These are phyloP conservation scores for Candida germanica DNA, from an alignment of 805 yeast genomes.

Conservation along the genomic window DNA sequence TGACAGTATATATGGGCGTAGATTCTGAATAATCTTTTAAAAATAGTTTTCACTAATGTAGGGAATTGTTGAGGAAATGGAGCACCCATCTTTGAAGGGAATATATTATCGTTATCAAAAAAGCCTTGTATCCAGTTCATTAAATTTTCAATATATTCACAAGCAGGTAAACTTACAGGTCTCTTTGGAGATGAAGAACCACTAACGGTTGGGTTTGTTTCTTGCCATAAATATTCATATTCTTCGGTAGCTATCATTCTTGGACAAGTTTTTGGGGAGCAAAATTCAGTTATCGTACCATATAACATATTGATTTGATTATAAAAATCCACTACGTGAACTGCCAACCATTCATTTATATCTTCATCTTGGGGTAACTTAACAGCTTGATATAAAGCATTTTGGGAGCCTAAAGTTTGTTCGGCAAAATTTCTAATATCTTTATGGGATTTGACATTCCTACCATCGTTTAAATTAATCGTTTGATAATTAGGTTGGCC, in stretches of 20 bases:
- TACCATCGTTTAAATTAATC: conserved; percentile 20
- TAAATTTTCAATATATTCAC: conserved; percentile 88
- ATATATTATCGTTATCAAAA: conserved; percentile 84
- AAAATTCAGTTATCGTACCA: conserved; percentile 93
- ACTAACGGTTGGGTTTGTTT: conserved; percentile 40
- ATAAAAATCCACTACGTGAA: conserved; percentile 95
- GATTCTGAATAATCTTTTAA: conserved; percentile 88
- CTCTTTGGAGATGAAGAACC: conserved; percentile 43
- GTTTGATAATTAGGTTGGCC: conserved; percentile 30
- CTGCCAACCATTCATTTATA: conserved; percentile 91
- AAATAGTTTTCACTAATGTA: conserved; percentile 74
- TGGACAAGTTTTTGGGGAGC: conserved; percentile 94
- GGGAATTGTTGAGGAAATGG: conserved; percentile 86
- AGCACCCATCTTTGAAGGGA: conserved; percentile 89
- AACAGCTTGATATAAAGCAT: conserved; percentile 88
- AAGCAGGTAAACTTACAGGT: conserved; percentile 89
- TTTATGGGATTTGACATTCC: conserved; percentile 49
- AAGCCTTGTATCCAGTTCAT: conserved; percentile 96
- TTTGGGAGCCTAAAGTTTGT: conserved; percentile 90
- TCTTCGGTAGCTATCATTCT: conserved; percentile 97
- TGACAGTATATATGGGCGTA: conserved; percentile 98
- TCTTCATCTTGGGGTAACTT: conserved; percentile 92
- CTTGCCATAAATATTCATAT: conserved; percentile 97
- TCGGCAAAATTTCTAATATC: conserved; percentile 89
- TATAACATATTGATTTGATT: conserved; percentile 95